phyloP scores from a whole-genome alignment of 2,329 filamentous ascomycete species.

The Sporothrix globosa region DNA sequence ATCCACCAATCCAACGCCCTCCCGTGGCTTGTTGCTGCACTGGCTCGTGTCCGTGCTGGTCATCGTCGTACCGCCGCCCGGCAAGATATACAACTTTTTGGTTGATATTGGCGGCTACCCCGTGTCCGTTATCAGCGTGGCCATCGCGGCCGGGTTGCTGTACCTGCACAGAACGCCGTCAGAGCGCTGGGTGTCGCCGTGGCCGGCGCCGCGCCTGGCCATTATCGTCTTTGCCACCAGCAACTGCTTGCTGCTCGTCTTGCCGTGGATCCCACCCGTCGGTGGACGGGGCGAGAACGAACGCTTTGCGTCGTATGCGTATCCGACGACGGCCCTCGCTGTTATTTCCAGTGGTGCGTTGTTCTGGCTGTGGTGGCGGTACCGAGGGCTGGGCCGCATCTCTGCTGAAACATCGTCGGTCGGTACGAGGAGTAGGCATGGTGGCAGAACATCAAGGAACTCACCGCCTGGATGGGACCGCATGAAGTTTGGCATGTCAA shows the following conservation, averaged over 20 bases:
- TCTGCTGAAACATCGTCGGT: background rate
- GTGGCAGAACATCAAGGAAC: background rate
- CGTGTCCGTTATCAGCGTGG: constrained; percentile 44
- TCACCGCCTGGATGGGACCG: constrained; percentile 29
- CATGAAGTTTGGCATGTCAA: constrained; percentile 28
- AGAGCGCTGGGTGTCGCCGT: constrained; percentile 42
- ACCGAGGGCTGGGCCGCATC: constrained; percentile 25
- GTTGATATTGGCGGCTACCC: constrained; percentile 47
- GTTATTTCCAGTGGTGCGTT: constrained; percentile 43
- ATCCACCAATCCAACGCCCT: constrained; percentile 34
- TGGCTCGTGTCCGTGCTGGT: constrained; percentile 64
- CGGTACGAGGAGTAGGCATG: background rate
- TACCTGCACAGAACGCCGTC: constrained; percentile 41
- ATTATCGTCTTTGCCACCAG: constrained; percentile 41
- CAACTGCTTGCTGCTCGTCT: constrained; percentile 44
- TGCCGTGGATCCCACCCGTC: constrained; percentile 46
- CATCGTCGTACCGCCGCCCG: constrained; percentile 55
- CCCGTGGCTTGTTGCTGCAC: constrained; percentile 56
- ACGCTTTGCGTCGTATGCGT: constrained; percentile 45
- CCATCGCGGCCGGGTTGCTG: constrained; percentile 43
- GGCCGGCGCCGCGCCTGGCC: constrained; percentile 41
- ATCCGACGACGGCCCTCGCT: constrained; percentile 44
- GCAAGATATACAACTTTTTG: constrained; percentile 47
- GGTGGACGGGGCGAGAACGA: constrained; percentile 37
- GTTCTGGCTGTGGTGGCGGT: constrained; percentile 46